phyloP scores from a whole-genome alignment of 352 stramenopile species.

The Elongisporangium prolatum region DNA sequence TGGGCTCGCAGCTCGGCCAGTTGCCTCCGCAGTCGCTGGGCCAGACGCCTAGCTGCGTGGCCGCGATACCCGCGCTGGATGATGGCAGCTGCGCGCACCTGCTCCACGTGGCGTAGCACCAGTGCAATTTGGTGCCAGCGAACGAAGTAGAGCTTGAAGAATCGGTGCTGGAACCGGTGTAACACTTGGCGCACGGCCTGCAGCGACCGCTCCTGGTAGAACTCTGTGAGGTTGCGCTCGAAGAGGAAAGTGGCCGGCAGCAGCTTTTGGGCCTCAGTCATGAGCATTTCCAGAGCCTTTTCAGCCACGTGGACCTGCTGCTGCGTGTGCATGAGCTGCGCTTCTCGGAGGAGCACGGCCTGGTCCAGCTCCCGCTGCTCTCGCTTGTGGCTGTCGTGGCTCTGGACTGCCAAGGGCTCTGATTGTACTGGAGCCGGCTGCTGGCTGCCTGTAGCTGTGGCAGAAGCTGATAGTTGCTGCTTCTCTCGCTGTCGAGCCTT shows the following conservation, averaged over 20 bases:
- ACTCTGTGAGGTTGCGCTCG: conserved; percentile 39
- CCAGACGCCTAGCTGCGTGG: conserved; percentile 21
- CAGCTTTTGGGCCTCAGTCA: conserved; percentile 27
- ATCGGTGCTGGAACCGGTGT: conserved; percentile 45
- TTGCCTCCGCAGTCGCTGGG: conserved; percentile 21
- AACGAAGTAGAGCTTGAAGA: conserved; percentile 39
- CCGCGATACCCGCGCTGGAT: conserved; percentile 43
- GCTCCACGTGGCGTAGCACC: conserved; percentile 18
- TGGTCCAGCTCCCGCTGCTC: conserved; percentile 17
- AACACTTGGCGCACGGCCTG: conserved; percentile 37
- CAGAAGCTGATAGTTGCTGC: conserved; percentile 17
- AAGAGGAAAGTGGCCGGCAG: conserved; percentile 55
- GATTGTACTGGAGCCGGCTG: background rate
- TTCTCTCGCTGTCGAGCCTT: conserved; percentile 43
- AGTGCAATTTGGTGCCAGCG: conserved; percentile 23
- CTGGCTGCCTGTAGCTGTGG: background rate
- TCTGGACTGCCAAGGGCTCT: background rate
- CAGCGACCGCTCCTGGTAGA: conserved; percentile 36
- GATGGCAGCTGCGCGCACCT: conserved; percentile 19
- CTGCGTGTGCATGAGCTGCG: conserved; percentile 22
- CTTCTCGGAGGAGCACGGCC: conserved; percentile 8
- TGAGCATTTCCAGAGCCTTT: conserved; percentile 18
- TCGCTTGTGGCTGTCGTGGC: background rate
- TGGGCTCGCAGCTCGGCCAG: conserved; percentile 18
- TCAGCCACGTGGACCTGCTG: conserved; percentile 11